Evolutionary conservation across 306 rosid species (phyloP).

Genomic region (Spatholobus suberectus): DNA sequence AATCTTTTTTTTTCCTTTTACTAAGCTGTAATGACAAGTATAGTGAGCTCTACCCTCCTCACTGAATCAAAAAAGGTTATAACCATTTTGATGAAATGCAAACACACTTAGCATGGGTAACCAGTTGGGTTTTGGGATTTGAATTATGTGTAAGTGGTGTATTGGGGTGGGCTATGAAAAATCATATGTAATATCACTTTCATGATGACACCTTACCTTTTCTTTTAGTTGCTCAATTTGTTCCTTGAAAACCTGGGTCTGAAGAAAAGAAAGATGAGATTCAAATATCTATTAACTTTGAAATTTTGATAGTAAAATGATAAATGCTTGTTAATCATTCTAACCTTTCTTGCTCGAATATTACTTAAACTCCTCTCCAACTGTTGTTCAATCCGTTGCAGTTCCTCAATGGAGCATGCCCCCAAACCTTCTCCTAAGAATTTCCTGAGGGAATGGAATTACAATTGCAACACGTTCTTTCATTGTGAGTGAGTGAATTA

Average conservation of each 20-base stretch:
- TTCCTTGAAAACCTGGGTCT: conserved; percentile 66
- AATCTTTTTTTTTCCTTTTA: neutral
- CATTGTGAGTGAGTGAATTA: neutral
- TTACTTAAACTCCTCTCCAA: conserved; percentile 67
- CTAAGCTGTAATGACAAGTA: neutral
- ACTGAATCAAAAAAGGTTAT: neutral
- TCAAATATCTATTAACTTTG: neutral
- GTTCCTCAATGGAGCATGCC: conserved; percentile 69
- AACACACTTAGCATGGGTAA: too few relatives aligned
- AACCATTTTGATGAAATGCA: neutral
- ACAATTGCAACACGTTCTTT: neutral
- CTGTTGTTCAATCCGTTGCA: conserved; percentile 68
- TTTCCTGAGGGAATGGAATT: conserved; percentile 54
- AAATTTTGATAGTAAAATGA: neutral
- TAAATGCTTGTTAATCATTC: neutral
- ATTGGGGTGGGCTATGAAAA: too few relatives aligned
- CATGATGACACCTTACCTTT: conserved; percentile 51
- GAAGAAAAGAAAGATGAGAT: conserved; percentile 30
- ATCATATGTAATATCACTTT: neutral
- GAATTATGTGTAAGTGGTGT: too few relatives aligned
- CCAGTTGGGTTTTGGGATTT: too few relatives aligned
- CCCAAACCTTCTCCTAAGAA: conserved; percentile 74
- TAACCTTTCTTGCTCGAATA: conserved; percentile 75
- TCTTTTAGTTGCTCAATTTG: conserved; percentile 65
- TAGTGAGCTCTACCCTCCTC: neutral